Conservation (phyloP, 2,329 filamentous ascomycete species). For the Fusarium musae region DNA sequence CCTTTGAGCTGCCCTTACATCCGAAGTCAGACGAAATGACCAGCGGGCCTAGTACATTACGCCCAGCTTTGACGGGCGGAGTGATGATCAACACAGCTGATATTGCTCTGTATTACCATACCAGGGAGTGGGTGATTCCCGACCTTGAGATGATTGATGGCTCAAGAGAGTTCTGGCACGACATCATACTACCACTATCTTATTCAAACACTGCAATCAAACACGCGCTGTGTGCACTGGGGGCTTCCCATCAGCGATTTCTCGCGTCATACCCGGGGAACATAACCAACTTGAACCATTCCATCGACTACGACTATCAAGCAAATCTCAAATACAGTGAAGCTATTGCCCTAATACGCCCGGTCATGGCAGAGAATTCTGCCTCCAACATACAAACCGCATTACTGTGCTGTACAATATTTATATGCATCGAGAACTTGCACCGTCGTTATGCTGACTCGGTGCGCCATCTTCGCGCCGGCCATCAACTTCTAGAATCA, state of each 20-base stretch:
- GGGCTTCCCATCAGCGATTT: constrained; percentile 7
- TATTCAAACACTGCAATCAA: not conserved
- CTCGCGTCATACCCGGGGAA: not conserved
- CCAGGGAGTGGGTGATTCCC: not conserved
- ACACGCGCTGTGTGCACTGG: constrained; percentile 9
- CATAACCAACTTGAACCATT: not conserved
- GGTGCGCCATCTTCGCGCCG: constrained; percentile 36
- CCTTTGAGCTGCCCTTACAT: not conserved
- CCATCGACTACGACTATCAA: not conserved
- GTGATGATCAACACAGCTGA: not conserved
- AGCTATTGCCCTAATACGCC: constrained; percentile 33
- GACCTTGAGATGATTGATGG: not conserved
- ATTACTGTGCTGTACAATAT: constrained; percentile 39
- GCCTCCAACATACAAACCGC: constrained; percentile 23
- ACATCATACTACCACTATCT: not conserved
- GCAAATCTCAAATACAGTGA: constrained; percentile 38
- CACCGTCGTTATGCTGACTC: constrained; percentile 37
- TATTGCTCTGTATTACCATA: constrained; percentile 3
- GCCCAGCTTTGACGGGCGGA: not conserved
- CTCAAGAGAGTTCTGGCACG: constrained; percentile 8
- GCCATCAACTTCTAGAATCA: constrained; percentile 22
- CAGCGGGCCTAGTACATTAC: not conserved
- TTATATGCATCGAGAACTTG: constrained; percentile 40
- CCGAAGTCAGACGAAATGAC: not conserved
- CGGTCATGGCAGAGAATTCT: constrained; percentile 27